A percentile compares a stretch with the other conserved stretches of the same genome.
Evolutionary conservation across 495 filamentous ascomycete species (phyloP).

Genomic region (Aspergillus sparsus): DNA sequence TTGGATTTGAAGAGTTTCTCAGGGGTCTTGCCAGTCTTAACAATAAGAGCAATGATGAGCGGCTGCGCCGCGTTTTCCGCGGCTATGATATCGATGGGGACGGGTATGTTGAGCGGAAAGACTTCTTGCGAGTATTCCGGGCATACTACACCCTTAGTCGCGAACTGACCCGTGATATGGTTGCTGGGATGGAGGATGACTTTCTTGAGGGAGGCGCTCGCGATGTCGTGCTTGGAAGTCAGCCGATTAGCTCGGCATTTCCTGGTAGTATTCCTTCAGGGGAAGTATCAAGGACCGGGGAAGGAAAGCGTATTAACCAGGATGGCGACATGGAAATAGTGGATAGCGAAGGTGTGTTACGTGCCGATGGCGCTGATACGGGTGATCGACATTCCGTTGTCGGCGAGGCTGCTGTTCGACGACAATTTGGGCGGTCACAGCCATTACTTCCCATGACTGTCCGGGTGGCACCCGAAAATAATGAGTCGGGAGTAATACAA

Average conservation of each 20-base stretch:
- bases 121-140: constrained; percentile 89
- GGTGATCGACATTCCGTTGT: constrained; percentile 51
- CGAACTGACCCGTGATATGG: constrained; percentile 79
- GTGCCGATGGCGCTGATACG: constrained; percentile 47
- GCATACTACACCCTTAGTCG: constrained; percentile 86
- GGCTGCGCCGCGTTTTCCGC: constrained; percentile 73
- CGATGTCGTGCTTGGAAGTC: constrained; percentile 70
- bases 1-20: constrained; percentile 93
- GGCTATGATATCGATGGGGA: constrained; percentile 92
- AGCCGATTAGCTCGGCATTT: constrained; percentile 75
- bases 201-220: constrained; percentile 72
- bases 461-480: constrained; percentile 26
- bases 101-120: constrained; percentile 81
- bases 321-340: constrained; percentile 64
- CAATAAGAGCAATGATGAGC: constrained; percentile 64
- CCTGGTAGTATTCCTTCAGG: constrained; percentile 63
- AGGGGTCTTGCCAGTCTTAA: constrained; percentile 80
- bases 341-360: constrained; percentile 53
- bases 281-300: constrained; percentile 56
- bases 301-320: constrained; percentile 61
- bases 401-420: constrained; percentile 49
- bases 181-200: constrained; percentile 79
- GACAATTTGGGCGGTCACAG: constrained; percentile 41
- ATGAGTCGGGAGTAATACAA: constrained; percentile 17
- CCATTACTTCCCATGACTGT: constrained; percentile 43